Evolutionary conservation across 1,284 basidiomycete species (phyloP).

Genomic region (Pterulicium gracile): DNA sequence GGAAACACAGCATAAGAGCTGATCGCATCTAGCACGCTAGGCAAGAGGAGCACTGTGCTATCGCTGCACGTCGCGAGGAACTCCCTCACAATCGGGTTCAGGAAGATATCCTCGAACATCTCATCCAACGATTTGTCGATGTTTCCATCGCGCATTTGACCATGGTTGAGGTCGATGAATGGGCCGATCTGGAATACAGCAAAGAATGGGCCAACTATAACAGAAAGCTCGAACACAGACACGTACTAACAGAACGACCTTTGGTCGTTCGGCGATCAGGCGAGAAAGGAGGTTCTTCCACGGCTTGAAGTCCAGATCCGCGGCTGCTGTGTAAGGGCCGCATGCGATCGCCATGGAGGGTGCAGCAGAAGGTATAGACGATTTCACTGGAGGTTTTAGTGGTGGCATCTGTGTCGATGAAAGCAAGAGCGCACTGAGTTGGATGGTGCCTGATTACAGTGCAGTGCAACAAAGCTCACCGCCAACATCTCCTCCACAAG

Average conservation of each 20-base stretch:
- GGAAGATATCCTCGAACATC: conserved; percentile 65
- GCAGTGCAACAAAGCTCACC: conserved; percentile 35
- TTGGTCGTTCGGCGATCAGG: conserved; percentile 53
- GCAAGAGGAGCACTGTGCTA: conserved; percentile 69
- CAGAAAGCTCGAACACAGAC: neutral
- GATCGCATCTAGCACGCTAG: conserved; percentile 75
- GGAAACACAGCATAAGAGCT: conserved; percentile 81
- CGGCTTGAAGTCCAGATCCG: conserved; percentile 67
- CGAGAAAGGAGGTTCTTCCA: conserved; percentile 51
- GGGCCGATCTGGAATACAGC: conserved; percentile 68
- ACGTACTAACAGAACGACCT: conserved; percentile 71
- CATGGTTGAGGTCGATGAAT: conserved; percentile 75
- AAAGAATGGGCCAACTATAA: conserved; percentile 5
- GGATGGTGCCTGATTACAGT: no score
- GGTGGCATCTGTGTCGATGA: conserved; percentile 26
- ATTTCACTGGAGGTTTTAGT: conserved; percentile 25
- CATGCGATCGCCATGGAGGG: conserved; percentile 63
- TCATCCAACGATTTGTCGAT: conserved; percentile 52
- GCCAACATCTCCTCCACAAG: conserved; percentile 75
- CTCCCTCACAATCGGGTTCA: conserved; percentile 42
- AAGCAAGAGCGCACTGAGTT: conserved; percentile 8
- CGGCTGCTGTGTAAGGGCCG: conserved; percentile 77
- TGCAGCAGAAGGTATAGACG: conserved; percentile 12
- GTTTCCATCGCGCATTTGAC: conserved; percentile 63
- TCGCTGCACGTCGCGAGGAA: conserved; percentile 56